Conservation (phyloP, 2,329 filamentous ascomycete genomes). For the Byssochlamys sp. region DNA sequence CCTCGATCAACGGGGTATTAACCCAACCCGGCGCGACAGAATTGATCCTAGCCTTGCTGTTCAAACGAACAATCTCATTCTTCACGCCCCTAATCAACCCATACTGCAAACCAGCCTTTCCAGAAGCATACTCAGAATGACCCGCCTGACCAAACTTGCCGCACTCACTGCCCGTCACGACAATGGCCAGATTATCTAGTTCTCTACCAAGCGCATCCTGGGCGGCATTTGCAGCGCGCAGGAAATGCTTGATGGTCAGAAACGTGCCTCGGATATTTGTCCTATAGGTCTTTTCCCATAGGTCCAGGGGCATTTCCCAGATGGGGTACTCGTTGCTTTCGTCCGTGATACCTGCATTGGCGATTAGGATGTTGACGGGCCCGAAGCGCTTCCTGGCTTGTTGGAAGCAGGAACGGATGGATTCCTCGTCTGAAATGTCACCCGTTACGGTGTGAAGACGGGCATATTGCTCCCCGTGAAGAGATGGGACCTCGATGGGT, state of each 20-base stretch:
- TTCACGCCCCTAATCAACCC: slow-evolving; percentile 45
- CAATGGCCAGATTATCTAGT: slow-evolving; percentile 42
- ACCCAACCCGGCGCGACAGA: slow-evolving; percentile 43
- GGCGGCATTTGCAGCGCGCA: slow-evolving; percentile 31
- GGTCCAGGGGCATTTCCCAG: slow-evolving; percentile 44
- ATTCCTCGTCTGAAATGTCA: slow-evolving; percentile 41
- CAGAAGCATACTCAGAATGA: slow-evolving; percentile 43
- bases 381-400: slow-evolving; percentile 38
- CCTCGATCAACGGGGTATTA: slow-evolving; percentile 40
- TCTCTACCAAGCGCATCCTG: slow-evolving; percentile 33
- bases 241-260: slow-evolving; percentile 48
- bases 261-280: slow-evolving; percentile 46
- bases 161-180: slow-evolving; percentile 46
- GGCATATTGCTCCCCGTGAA: slow-evolving; percentile 18
- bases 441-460: slow-evolving; percentile 36
- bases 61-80: slow-evolving; percentile 46
- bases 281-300: slow-evolving; percentile 44
- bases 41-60: slow-evolving; percentile 44
- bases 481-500: slow-evolving; percentile 22
- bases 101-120: slow-evolving; percentile 45
- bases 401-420: slow-evolving; percentile 33
- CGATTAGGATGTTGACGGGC: slow-evolving; percentile 44
- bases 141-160: slow-evolving; percentile 44
- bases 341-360: slow-evolving; percentile 46
- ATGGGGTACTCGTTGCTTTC: slow-evolving; percentile 41